These are phyloP conservation scores for Syncephalastrum contaminatum DNA, from an alignment of 371 early-diverging fungal genomes.

Conservation along the genomic window DNA sequence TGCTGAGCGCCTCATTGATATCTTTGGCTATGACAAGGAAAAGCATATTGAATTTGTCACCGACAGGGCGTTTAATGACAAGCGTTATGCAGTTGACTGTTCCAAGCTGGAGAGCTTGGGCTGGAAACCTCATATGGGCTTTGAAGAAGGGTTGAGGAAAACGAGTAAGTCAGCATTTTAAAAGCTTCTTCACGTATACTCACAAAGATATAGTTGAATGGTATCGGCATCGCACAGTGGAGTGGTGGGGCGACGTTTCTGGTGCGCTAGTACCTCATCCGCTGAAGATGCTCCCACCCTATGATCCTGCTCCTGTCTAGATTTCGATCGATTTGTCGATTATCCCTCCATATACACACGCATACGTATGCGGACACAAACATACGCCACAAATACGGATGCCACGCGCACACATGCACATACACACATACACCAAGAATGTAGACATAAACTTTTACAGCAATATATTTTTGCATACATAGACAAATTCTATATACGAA, in stretches of 20 bases:
- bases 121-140: conserved; percentile 68
- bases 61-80: conserved; percentile 84
- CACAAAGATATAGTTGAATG: conserved; percentile 48
- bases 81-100: conserved; percentile 77
- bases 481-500: too few relatives aligned
- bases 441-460: too few relatives aligned
- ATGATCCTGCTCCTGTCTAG: conserved; percentile 8
- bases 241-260: conserved; percentile 66
- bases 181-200: not conserved
- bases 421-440: too few relatives aligned
- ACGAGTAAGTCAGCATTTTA: conserved; percentile 58
- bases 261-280: conserved; percentile 56
- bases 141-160: conserved; percentile 66
- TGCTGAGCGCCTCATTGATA: conserved; percentile 59
- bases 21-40: conserved; percentile 46
- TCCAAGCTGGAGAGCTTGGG: conserved; percentile 67
- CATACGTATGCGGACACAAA: too few relatives aligned
- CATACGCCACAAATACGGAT: too few relatives aligned
- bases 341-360: too few relatives aligned
- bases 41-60: conserved; percentile 67
- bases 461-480: too few relatives aligned
- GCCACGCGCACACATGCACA: too few relatives aligned
- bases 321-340: not conserved
- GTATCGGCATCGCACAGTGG: conserved; percentile 55
- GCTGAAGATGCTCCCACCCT: conserved; percentile 45